phyloP scores from a whole-genome alignment of 208 protist species.

The Porcisia hertigi region DNA sequence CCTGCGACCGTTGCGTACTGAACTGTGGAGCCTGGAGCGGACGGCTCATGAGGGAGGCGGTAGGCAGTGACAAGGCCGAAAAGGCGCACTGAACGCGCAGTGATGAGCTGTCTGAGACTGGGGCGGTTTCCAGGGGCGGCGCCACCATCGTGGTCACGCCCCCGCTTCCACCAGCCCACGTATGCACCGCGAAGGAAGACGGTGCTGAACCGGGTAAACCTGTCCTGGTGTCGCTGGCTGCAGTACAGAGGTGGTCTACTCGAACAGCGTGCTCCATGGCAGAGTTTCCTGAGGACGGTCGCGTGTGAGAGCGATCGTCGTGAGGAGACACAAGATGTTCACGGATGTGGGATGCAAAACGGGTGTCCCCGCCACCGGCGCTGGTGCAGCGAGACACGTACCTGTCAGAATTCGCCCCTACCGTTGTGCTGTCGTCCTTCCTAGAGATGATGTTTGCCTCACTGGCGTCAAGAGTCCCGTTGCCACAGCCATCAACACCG shows the following conservation, averaged over 20 bases:
- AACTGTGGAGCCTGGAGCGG: constrained; percentile 20
- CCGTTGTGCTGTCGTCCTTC: neutral
- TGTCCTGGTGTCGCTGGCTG: neutral
- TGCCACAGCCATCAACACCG: neutral
- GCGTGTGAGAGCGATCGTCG: constrained; percentile 6
- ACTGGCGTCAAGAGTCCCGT: neutral
- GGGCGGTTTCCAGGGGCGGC: neutral
- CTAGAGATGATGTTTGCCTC: neutral
- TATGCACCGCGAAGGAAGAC: neutral
- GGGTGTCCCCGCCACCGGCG: constrained; percentile 5
- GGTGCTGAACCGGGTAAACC: neutral
- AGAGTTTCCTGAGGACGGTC: neutral
- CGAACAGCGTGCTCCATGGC: neutral
- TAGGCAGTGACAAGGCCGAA: constrained; percentile 21
- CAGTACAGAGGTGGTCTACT: neutral
- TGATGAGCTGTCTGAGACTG: constrained; percentile 6
- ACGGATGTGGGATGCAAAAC: constrained; percentile 14
- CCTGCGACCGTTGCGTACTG: constrained; percentile 7
- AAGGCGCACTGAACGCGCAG: constrained; percentile 17
- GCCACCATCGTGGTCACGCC: neutral
- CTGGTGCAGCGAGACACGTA: constrained; percentile 15
- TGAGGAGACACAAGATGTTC: neutral
- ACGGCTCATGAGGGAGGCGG: constrained; percentile 20
- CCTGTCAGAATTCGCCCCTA: neutral
- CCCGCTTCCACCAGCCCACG: neutral